phyloP scores from a whole-genome alignment of 2,329 filamentous ascomycete genomes.

The Colletotrichum trifolii region DNA sequence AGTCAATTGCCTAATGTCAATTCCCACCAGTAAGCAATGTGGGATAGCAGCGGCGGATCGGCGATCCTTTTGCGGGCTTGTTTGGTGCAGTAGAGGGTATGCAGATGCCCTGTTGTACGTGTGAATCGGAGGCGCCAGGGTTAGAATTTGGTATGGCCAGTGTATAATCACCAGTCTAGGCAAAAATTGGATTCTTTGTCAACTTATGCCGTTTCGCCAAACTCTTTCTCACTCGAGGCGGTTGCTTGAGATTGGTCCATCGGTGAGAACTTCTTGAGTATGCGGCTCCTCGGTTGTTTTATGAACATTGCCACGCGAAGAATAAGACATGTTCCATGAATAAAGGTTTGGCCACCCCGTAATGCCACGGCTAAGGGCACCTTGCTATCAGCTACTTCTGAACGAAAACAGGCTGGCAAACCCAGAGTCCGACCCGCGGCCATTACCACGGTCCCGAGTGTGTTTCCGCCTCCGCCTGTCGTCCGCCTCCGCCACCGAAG shows the following conservation, averaged over 20 bases:
- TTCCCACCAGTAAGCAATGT: conserved; percentile 5
- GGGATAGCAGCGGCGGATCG: conserved; percentile 6
- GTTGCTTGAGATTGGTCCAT: too few species aligned
- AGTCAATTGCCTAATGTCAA: conserved; percentile 5
- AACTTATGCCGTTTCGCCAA: conserved; percentile 6
- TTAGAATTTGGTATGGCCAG: conserved; percentile 34
- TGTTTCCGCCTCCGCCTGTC: not conserved
- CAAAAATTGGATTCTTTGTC: conserved; percentile 34
- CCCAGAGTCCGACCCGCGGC: not conserved
- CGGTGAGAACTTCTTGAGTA: not conserved
- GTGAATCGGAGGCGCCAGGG: conserved; percentile 35
- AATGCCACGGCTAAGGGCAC: too few species aligned
- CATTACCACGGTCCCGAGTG: not conserved
- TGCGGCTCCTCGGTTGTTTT: too few species aligned
- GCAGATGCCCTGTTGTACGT: conserved; percentile 19
- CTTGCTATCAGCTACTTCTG: not conserved
- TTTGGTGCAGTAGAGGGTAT: not conserved
- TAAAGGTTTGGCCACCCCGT: too few species aligned
- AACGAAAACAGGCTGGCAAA: not conserved
- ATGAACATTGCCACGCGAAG: too few species aligned
- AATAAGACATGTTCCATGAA: too few species aligned
- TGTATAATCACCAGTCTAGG: conserved; percentile 37
- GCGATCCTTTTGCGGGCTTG: conserved; percentile 1
- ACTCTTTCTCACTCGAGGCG: too few species aligned
- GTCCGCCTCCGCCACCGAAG: not conserved